Percentiles rank a stretch among this genome's conserved stretches.
Evolutionary conservation across 257 asterid genomes (phyloP).

Genomic region (Solanum sejunctum): DNA sequence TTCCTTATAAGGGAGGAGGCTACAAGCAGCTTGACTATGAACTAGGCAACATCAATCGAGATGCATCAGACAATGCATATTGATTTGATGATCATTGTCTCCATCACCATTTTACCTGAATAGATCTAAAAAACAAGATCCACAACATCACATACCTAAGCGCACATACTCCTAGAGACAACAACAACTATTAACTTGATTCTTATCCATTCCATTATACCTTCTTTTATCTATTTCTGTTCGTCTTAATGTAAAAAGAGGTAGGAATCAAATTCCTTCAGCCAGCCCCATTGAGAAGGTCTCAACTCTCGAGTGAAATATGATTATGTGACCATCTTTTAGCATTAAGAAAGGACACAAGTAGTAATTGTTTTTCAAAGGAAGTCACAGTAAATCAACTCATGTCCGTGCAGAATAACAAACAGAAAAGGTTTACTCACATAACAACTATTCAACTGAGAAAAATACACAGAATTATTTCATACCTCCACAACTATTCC

Average conservation of each 20-base stretch:
- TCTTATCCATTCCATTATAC: background rate
- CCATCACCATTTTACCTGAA: background rate
- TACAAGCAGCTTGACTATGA: no score
- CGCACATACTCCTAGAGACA: background rate
- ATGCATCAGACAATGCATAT: no score
- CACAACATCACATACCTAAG: background rate
- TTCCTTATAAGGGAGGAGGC: no score
- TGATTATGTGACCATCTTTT: background rate
- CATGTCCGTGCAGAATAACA: background rate
- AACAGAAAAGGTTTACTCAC: background rate
- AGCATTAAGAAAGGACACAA: background rate
- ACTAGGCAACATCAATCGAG: no score
- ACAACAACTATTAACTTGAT: background rate
- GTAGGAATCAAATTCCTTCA: background rate
- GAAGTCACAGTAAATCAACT: background rate
- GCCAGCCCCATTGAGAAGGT: background rate
- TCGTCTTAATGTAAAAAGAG: background rate
- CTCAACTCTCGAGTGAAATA: background rate
- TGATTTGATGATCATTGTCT: background rate
- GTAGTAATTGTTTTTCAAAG: no score
- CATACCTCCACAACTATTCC: conserved; percentile 97
- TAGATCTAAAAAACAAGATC: background rate
- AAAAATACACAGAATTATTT: background rate
- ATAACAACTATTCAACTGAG: background rate
- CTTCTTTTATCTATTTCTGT: background rate